Conservation (phyloP, 805 yeast genomes). For the Hanseniaspora clermontiae region DNA sequence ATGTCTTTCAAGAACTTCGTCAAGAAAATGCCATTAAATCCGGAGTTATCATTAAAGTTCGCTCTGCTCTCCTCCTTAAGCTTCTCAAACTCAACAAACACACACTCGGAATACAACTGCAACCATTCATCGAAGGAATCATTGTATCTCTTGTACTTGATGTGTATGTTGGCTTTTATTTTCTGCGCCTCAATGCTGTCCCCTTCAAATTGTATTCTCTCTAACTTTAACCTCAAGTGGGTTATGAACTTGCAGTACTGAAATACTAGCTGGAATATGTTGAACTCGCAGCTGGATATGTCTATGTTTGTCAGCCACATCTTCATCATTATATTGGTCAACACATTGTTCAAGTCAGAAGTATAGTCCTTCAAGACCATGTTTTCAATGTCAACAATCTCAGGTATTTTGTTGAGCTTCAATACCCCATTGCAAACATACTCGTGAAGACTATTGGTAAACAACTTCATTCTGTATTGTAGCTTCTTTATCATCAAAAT, state of each 20-base stretch:
- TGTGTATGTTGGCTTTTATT: not conserved
- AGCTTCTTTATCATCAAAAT: constrained; percentile 44
- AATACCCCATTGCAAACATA: constrained; percentile 8
- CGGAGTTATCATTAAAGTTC: constrained; percentile 14
- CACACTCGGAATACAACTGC: constrained; percentile 49
- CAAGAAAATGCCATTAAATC: constrained; percentile 1
- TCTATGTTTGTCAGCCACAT: constrained; percentile 18
- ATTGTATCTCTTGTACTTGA: constrained; percentile 21
- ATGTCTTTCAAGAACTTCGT: constrained; percentile 8
- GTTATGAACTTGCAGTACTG: constrained; percentile 25
- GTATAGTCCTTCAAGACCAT: constrained; percentile 17
- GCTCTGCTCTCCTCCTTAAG: constrained; percentile 39
- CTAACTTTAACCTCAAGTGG: constrained; percentile 35
- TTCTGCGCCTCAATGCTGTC: constrained; percentile 2
- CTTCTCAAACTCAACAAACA: constrained; percentile 56
- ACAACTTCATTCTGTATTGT: constrained; percentile 34
- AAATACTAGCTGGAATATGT: constrained; percentile 24
- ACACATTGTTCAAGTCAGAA: constrained; percentile 16
- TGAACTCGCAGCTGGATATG: constrained; percentile 23
- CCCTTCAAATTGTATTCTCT: not conserved
- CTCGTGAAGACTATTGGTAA: constrained; percentile 2
- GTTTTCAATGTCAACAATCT: not conserved
- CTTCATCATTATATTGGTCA: constrained; percentile 25
- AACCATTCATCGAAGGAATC: constrained; percentile 33
- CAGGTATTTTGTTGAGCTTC: not conserved